These are phyloP conservation scores for Phialemonium atrogriseum DNA, from an alignment of 2,329 filamentous ascomycete genomes.

Conservation along the genomic window DNA sequence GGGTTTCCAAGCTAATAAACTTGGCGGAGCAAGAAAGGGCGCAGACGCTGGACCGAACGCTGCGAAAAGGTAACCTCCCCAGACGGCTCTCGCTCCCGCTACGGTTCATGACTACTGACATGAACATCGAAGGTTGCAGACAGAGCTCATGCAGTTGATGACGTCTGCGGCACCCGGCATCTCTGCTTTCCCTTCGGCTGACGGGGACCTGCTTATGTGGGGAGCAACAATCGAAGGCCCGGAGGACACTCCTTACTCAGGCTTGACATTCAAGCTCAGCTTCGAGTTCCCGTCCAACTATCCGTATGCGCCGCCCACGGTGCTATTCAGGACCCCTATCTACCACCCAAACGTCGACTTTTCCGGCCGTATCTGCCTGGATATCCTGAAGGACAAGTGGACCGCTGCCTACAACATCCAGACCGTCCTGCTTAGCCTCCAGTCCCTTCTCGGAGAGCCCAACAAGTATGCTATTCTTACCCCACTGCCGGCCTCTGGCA, in stretches of 20 bases:
- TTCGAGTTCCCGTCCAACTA: slow-evolving; percentile 90
- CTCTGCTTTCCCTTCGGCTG: slow-evolving; percentile 85
- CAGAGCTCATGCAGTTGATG: slow-evolving; percentile 98
- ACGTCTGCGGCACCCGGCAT: slow-evolving; percentile 87
- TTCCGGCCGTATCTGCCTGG: slow-evolving; percentile 89
- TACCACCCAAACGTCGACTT: slow-evolving; percentile 99
- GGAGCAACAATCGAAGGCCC: slow-evolving; percentile 90
- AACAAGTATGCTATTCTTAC: slow-evolving; percentile 73
- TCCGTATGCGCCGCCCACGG: slow-evolving; percentile 81
- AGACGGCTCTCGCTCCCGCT: background rate
- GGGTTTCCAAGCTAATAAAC: slow-evolving; percentile 55
- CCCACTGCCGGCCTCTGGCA: background rate
- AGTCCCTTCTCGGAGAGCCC: slow-evolving; percentile 90
- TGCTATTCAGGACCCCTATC: slow-evolving; percentile 96
- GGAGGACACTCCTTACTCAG: slow-evolving; percentile 81
- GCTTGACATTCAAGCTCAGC: slow-evolving; percentile 82
- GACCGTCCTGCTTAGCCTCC: slow-evolving; percentile 84
- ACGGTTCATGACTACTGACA: background rate
- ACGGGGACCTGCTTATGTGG: slow-evolving; percentile 88
- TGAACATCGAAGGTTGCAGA: slow-evolving; percentile 57
- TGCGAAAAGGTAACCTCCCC: slow-evolving; percentile 59
- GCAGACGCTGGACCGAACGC: slow-evolving; percentile 61
- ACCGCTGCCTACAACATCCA: slow-evolving; percentile 95
- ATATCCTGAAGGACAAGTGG: slow-evolving; percentile 99
- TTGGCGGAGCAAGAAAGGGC: slow-evolving; percentile 46